Conservation (phyloP, 306 rosid genomes). For the Boehmeria nivea region DNA sequence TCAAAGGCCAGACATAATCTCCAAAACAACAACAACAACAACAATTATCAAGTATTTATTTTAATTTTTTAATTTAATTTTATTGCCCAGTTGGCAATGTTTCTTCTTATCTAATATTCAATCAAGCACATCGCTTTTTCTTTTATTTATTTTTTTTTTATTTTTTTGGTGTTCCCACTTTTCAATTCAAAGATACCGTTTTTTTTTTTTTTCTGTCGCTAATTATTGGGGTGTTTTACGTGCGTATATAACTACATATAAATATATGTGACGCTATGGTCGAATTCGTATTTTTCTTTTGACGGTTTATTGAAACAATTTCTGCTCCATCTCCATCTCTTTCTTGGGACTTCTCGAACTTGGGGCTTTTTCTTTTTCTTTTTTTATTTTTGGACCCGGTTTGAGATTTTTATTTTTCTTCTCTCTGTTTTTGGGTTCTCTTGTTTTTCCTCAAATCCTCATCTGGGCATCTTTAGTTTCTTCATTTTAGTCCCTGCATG, state of each 20-base stretch:
- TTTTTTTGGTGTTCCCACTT: neutral
- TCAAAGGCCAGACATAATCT: slow-evolving; percentile 20
- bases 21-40: neutral
- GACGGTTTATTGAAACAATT: neutral
- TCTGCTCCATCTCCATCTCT: too few species aligned
- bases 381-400: neutral
- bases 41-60: neutral
- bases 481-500: neutral
- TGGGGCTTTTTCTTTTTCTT: neutral
- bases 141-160: slow-evolving; percentile 2
- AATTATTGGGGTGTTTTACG: too few species aligned
- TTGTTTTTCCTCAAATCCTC: neutral
- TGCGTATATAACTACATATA: too few species aligned
- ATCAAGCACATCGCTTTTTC: slow-evolving; percentile 22
- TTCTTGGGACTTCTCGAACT: slow-evolving; percentile 11
- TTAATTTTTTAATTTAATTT: neutral
- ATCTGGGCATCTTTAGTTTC: neutral
- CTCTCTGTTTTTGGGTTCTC: neutral
- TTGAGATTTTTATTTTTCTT: neutral
- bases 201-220: too few species aligned
- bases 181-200: too few species aligned
- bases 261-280: slow-evolving; percentile 1
- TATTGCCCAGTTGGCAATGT: neutral
- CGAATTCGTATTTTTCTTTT: slow-evolving; percentile 9
- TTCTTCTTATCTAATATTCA: slow-evolving; percentile 27